phyloP scores from a whole-genome alignment of 495 filamentous ascomycete genomes.

The Annulohypoxylon stygium region DNA sequence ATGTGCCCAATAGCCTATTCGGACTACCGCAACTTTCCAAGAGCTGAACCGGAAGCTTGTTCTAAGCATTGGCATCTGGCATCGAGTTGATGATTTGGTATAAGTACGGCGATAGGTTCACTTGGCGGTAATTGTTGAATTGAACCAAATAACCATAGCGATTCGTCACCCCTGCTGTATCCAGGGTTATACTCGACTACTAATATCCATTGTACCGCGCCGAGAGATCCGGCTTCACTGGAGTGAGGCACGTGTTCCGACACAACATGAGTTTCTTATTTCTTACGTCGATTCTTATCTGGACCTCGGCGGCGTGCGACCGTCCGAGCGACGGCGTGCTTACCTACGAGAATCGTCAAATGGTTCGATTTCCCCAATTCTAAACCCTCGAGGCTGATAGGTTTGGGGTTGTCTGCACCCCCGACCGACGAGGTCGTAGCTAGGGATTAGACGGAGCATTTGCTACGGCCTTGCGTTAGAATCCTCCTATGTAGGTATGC shows the following conservation, averaged over 20 bases:
- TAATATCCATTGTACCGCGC: slow-evolving; percentile 14
- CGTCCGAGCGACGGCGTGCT: slow-evolving; percentile 19
- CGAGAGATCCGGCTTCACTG: slow-evolving; percentile 37
- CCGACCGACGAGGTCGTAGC: slow-evolving; percentile 13
- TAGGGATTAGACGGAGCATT: slow-evolving; percentile 31
- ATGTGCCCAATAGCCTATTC: slow-evolving; percentile 31
- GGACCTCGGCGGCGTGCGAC: slow-evolving; percentile 38
- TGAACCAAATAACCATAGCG: slow-evolving; percentile 15
- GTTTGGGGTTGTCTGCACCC: background rate
- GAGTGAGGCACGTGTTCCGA: slow-evolving; percentile 38
- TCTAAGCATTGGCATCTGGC: background rate
- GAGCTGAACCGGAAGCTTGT: background rate
- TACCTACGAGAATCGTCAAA: slow-evolving; percentile 23
- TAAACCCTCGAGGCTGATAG: slow-evolving; percentile 1
- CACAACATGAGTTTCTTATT: slow-evolving; percentile 7
- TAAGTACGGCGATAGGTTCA: slow-evolving; percentile 4
- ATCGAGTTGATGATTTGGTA: slow-evolving; percentile 7
- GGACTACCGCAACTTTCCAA: slow-evolving; percentile 2
- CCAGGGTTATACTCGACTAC: slow-evolving; percentile 17
- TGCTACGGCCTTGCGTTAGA: slow-evolving; percentile 35
- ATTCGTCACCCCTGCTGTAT: slow-evolving; percentile 10
- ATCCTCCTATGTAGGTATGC: slow-evolving; percentile 25
- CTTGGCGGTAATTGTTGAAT: slow-evolving; percentile 5
- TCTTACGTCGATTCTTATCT: slow-evolving; percentile 6
- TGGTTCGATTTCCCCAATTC: slow-evolving; percentile 34